Evolutionary conservation across 2,329 filamentous ascomycete species (phyloP).

Genomic region (Verticillium klebahnii): DNA sequence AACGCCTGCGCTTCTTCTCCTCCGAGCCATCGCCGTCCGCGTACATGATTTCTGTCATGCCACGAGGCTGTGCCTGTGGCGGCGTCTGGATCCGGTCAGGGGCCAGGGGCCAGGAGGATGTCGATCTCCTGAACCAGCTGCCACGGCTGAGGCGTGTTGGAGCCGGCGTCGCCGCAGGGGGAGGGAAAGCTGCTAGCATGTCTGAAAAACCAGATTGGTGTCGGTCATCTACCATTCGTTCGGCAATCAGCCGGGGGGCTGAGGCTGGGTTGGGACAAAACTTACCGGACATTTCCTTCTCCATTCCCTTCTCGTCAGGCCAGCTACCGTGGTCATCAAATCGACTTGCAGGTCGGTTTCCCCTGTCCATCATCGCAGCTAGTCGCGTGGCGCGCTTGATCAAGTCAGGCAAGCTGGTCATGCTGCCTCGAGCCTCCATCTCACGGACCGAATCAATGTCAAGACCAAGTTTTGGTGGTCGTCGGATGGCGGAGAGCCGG

Average conservation of each 20-base stretch:
- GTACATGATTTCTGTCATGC: constrained; percentile 5
- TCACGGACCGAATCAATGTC: constrained; percentile 78
- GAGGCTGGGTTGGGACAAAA: constrained; percentile 6
- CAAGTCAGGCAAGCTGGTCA: constrained; percentile 88
- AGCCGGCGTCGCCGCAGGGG: constrained; percentile 47
- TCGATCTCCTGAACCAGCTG: constrained; percentile 33
- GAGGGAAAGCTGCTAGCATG: constrained; percentile 62
- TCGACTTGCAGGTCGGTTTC: constrained; percentile 59
- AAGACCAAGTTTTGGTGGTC: constrained; percentile 60
- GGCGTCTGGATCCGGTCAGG: constrained; percentile 12
- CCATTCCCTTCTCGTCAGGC: constrained; percentile 37
- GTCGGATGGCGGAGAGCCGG: constrained; percentile 49
- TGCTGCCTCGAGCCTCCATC: constrained; percentile 78
- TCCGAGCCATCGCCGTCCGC: constrained; percentile 17
- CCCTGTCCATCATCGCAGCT: constrained; percentile 82
- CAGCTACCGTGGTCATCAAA: constrained; percentile 50
- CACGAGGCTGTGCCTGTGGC: constrained; percentile 7
- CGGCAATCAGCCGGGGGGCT: not conserved
- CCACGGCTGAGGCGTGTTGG: constrained; percentile 37
- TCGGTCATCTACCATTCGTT: constrained; percentile 30
- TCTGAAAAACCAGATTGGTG: constrained; percentile 54
- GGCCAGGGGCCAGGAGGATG: constrained; percentile 45
- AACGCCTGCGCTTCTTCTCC: constrained; percentile 49
- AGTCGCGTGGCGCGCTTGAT: constrained; percentile 84
- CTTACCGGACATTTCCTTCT: constrained; percentile 36